These are phyloP conservation scores for Thamnidium elegans DNA, from an alignment of 192 early-diverging fungal species.

Conservation along the genomic window DNA sequence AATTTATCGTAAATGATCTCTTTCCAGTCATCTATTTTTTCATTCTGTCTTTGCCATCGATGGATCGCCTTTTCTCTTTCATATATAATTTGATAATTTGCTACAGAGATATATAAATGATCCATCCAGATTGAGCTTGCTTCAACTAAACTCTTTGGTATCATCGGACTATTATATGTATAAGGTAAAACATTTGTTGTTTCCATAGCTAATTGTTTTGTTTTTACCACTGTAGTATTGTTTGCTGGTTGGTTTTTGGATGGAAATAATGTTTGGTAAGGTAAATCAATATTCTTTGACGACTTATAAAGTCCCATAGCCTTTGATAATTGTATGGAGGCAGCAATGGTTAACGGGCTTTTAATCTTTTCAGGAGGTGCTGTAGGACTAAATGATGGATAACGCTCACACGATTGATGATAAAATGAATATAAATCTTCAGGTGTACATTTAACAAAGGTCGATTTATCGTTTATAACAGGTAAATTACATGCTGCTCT, in stretches of 20 bases:
- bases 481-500: conserved; percentile 46
- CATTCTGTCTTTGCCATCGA: conserved; percentile 10
- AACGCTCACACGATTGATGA: conserved; percentile 31
- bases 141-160: conserved; percentile 48
- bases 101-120: conserved; percentile 46
- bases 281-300: conserved; percentile 7
- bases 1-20: not conserved
- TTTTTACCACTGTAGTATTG: not conserved
- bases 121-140: conserved; percentile 48
- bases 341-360: conserved; percentile 18
- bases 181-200: conserved; percentile 49
- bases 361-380: not conserved
- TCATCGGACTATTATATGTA: conserved; percentile 32
- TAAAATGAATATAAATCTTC: conserved; percentile 61
- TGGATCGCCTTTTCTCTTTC: conserved; percentile 39
- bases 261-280: conserved; percentile 26
- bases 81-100: conserved; percentile 43
- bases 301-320: conserved; percentile 26
- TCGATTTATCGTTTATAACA: conserved; percentile 21
- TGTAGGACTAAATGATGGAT: conserved; percentile 11
- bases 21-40: conserved; percentile 1
- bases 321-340: not conserved
- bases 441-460: conserved; percentile 55
- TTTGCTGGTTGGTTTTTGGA: conserved; percentile 14
- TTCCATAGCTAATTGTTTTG: not conserved